A percentile compares a stretch with the other conserved stretches of the same genome.
phyloP scores from a whole-genome alignment of 306 rosid species.

The Prunus mongolica region DNA sequence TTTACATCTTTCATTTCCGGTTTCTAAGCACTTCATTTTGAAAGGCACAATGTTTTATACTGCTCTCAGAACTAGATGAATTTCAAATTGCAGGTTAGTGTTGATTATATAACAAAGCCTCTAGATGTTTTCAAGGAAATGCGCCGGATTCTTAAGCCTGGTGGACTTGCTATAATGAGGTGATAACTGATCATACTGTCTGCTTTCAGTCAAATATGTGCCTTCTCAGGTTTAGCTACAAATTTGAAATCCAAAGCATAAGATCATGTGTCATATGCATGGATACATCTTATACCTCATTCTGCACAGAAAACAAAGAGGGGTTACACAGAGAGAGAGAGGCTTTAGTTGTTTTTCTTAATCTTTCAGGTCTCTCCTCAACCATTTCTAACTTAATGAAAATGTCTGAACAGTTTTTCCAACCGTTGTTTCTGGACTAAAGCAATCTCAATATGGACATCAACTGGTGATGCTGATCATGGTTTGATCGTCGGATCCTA shows the following conservation, averaged over 20 bases:
- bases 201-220: not conserved
- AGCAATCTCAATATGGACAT: conserved; percentile 81
- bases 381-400: not conserved
- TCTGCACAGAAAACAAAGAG: too few species aligned
- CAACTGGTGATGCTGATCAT: conserved; percentile 77
- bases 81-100: conserved; percentile 60
- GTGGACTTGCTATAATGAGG: conserved; percentile 78
- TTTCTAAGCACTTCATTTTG: not conserved
- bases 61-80: not conserved
- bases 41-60: not conserved
- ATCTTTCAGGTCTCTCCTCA: not conserved
- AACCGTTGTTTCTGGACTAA: conserved; percentile 78
- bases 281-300: too few species aligned
- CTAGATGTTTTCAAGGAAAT: conserved; percentile 71
- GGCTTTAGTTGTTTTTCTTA: not conserved
- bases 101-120: conserved; percentile 72
- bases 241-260: not conserved
- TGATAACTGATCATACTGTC: conserved; percentile 12
- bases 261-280: too few species aligned
- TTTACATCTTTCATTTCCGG: not conserved
- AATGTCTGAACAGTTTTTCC: conserved; percentile 51
- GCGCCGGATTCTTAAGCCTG: conserved; percentile 69
- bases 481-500: conserved; percentile 72
- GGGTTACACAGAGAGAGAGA: too few species aligned
- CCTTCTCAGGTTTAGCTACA: not conserved